Conservation (phyloP, 1,139 yeast genomes). For the Nakaseomyces bracarensis region DNA sequence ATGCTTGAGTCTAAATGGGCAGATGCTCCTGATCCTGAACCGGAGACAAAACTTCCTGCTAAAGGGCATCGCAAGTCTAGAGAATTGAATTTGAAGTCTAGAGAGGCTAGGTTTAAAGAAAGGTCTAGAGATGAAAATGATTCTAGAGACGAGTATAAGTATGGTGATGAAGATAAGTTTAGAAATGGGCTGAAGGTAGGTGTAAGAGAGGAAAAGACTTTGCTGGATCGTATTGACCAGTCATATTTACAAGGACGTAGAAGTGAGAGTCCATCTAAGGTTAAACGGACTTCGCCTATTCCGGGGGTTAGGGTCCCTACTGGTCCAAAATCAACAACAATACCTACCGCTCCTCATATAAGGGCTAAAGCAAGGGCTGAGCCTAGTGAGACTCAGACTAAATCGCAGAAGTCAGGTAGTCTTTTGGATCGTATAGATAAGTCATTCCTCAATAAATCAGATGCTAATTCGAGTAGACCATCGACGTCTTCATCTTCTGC, state of each 20-base stretch:
- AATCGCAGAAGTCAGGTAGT: neutral
- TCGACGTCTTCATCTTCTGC: neutral
- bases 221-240: conserved; percentile 1
- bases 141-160: neutral
- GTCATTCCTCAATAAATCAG: neutral
- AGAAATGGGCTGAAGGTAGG: no score
- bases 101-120: neutral
- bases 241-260: neutral
- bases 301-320: no score
- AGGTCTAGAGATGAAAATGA: neutral
- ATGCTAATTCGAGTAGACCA: neutral
- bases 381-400: no score
- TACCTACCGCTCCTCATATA: no score
- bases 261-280: no score
- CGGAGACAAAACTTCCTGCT: neutral
- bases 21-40: conserved; percentile 9
- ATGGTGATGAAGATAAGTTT: neutral
- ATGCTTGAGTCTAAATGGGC: conserved; percentile 24
- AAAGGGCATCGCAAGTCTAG: no score
- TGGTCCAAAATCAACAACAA: no score
- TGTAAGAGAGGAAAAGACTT: conserved; percentile 1
- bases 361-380: no score
- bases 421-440: conserved; percentile 1
- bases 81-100: no score
- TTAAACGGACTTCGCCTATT: no score